Conservation (phyloP, 139 green algal genomes). For the Auxenochlorella pyrenoidosa region DNA sequence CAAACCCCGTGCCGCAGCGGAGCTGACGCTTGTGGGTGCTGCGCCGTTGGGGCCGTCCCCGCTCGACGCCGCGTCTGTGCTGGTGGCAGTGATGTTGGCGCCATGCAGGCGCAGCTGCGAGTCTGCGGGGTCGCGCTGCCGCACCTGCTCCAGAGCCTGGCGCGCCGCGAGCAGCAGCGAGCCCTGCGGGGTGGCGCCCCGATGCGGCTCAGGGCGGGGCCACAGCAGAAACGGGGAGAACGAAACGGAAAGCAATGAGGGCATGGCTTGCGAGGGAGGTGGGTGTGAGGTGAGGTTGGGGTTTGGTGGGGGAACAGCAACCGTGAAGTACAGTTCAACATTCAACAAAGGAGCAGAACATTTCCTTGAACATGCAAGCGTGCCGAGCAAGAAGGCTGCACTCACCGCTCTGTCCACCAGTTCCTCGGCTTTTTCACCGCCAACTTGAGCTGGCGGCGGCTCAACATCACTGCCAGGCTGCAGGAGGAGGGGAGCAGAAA, state of each 20-base stretch:
- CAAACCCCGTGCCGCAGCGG: neutral
- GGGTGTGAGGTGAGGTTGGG: no score
- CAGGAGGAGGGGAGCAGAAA: neutral
- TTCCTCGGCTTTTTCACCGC: conserved; percentile 39
- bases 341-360: no score
- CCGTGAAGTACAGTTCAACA: no score
- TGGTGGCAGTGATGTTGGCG: neutral
- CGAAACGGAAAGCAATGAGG: no score
- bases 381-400: no score
- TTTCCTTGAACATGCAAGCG: no score
- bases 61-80: conserved; percentile 10
- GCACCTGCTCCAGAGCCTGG: neutral
- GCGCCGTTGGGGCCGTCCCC: neutral
- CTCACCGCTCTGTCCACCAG: conserved; percentile 59
- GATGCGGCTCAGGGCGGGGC: no score
- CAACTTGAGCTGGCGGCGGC: neutral
- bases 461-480: neutral
- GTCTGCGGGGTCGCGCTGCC: conserved; percentile 36
- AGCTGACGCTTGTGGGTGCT: neutral
- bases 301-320: no score
- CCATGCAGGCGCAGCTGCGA: conserved; percentile 16
- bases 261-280: no score
- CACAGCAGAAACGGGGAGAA: no score
- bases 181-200: conserved; percentile 12
- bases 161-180: conserved; percentile 40